A percentile compares a stretch with the other conserved stretches of the same genome.
Evolutionary conservation across 2,329 filamentous ascomycete genomes (phyloP).

Genomic region (Hypoxylon sp.): DNA sequence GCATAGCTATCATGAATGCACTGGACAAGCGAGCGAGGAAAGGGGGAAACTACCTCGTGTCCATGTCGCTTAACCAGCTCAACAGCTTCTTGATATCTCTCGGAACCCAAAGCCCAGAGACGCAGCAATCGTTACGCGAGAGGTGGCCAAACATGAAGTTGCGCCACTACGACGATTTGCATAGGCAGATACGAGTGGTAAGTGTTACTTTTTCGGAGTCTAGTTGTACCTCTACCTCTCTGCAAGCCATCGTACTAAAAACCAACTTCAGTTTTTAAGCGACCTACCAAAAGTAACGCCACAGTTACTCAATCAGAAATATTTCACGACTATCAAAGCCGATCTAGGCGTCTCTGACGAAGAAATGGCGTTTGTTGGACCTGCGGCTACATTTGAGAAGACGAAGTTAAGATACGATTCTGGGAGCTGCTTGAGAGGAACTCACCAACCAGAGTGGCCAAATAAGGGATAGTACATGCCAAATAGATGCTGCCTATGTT

Average conservation of each 20-base stretch:
- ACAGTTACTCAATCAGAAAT: conserved; percentile 35
- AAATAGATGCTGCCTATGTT: not conserved
- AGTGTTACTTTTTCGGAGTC: conserved; percentile 12
- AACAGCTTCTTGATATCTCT: conserved; percentile 46
- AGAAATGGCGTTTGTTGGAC: conserved; percentile 45
- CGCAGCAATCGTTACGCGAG: conserved; percentile 38
- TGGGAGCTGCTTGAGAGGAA: conserved; percentile 45
- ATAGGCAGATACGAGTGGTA: conserved; percentile 44
- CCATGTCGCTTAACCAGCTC: conserved; percentile 44
- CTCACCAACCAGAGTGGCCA: conserved; percentile 42
- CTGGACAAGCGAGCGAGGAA: conserved; percentile 36
- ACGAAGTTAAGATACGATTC: conserved; percentile 42
- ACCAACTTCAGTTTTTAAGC: conserved; percentile 26
- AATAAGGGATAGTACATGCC: conserved; percentile 4
- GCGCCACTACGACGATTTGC: conserved; percentile 45
- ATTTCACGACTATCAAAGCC: conserved; percentile 41
- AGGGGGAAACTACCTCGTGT: conserved; percentile 45
- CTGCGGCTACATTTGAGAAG: conserved; percentile 41
- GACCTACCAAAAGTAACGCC: conserved; percentile 40
- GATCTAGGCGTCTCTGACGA: conserved; percentile 42
- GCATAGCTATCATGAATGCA: conserved; percentile 43
- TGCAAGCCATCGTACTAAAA: conserved; percentile 15
- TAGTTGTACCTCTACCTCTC: too few relatives aligned
- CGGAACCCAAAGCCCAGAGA: conserved; percentile 39
- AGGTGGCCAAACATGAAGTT: conserved; percentile 43